Base-by-base conservation (phyloP, 768 basidiomycete genomes). In the Mrakia frigida region DNA sequence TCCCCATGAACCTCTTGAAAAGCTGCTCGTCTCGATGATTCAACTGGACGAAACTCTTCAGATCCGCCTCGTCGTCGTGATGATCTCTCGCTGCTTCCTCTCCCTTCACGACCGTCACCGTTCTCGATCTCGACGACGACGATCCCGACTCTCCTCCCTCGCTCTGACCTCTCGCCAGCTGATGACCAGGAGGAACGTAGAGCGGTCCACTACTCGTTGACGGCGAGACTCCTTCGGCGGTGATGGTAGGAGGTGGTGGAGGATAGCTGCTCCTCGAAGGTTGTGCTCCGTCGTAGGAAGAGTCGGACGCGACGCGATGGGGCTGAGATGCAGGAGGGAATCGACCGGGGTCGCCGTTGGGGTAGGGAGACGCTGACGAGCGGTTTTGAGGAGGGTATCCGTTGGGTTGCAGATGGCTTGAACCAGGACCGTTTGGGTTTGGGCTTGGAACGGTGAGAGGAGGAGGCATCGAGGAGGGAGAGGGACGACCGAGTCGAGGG, bases 1-100 rank as follows among this genome's bases (percentile, higher is more conserved):
- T 73, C 16, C 71, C 73, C 73, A 73, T 77, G 43, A 77, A 77
- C 59, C 76, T 41, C 52, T 77, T 77, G 72, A 73, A 77, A 25
- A 77, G n/a, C 59, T 77, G 76, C 60, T 77, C 76, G 60, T 77
- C 76, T 21, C 73, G 63, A 43, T 73, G 71, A 41, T 65, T 53
- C 25, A 77, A 65, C 65, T 77, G 71, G 13, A 70, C 76, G 41
- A 77, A 77, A 7, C 53, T 50, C 37, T 73, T 77, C 13, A 77
- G 52, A 53, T 69, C 52, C 21, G 70, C 70, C 56, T 77, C 76
- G 28, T 77, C 76, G 50, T 77, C 76, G 18, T 76, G 70, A 59
- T 72, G 70, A 37, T 50, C 25, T 5, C 7, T 39, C 18, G 65
- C 6, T 23, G 65, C 14, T 39, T 68, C 39, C 28, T 37, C 63